Base-by-base conservation (phyloP, 257 asterid species). In the Solanum ossicruentum region DNA sequence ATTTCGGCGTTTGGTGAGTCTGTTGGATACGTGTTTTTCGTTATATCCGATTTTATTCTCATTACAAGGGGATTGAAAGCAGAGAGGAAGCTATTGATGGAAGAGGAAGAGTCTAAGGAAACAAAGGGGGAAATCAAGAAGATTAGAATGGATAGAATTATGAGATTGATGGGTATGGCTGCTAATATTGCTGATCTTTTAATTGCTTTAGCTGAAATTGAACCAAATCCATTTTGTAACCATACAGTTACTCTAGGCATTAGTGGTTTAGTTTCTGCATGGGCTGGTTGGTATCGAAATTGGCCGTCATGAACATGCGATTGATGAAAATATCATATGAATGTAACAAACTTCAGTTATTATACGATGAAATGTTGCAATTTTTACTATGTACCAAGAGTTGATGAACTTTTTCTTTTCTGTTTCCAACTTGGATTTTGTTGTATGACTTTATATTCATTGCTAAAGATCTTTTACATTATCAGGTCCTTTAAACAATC, bases 251-350 rank as follows among this genome's bases (percentile, higher is more conserved):
- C 98, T 20, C 90, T 95, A 2, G 98, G 98, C 32, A 93, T 95
- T 60, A 93, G 99, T 82, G 99, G 99, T 1, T 83, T 96, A 90
- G 97, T 96, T 67, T 96, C 99, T 51, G 98, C 99, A 49, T 95
- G 99, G 99, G 98, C 99, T 85, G 99, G 99, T 39, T 96, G 98
- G 99, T 96, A 96, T 51, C 88, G 99, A 75, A 96, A 96, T 71
- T 96, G 99, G 99, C 99, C 99, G 1, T 89, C 92, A 0, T 92
- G 43, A 89, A 21, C 58, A 13, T 6, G 41, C 36, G 77, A 41
- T 41, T 70, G 49, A 5, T 78, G 28, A 3, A 10, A 77, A 2
- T 51, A 13, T 66, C 10, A 21, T 51, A 77, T 77, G 16, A 51
- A 77, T 77, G 82, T 77, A 51, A 77, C 82, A 49, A 49, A 13